Evolutionary conservation across 2,329 filamentous ascomycete genomes (phyloP), one percentile per base, ranked within the genome.

Genomic region (Colletotrichum sublineola): DNA sequence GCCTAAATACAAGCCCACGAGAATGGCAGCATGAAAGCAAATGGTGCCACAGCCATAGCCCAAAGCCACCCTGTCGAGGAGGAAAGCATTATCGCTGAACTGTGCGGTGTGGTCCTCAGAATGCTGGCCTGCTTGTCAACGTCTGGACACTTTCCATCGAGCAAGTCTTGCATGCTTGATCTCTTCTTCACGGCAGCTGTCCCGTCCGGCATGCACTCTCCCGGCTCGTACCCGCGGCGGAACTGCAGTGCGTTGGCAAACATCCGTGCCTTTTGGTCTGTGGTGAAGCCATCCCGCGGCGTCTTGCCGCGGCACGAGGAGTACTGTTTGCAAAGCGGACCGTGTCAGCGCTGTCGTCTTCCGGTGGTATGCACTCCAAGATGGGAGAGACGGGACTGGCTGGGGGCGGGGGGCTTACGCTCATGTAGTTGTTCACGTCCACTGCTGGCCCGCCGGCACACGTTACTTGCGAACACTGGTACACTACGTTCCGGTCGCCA

Each of bases 191-290:
- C 53, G 0, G 60, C 60, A 31, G 66, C 44, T 14, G 63, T 60
- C 11, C 73, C 63, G 40, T 73, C 63, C 15, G 69, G 67, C 52
- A 67, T 72, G 70, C 76, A 77, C 70, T 77, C 76, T 33, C 74
- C 74, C 12, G 58, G 36, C 36, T 64, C 66, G 57, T 75, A 75
- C 61, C 74, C 75, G 29, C 75, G 75, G 7, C 76, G 73, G 63
- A 74, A 77, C 38, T 77, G 74, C 12, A 77, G 50, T 40, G 71
- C 71, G 11, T 76, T 74, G 1, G 76, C 74, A 55, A 72, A 77
- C 63, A 77, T 77, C 56, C 75, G 71, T 14, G 76, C 74, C 65
- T 77, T 77, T 42, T 77, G 76, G 56, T 77, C 76, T 2, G 76
- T 77, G 7, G 75, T 76, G 58, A 77, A 77, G 44, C 75, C 75